Evolutionary conservation across 2,329 filamentous ascomycete genomes (phyloP), one percentile per base, ranked within the genome.

Genomic region (Aspergillus neotritici): DNA sequence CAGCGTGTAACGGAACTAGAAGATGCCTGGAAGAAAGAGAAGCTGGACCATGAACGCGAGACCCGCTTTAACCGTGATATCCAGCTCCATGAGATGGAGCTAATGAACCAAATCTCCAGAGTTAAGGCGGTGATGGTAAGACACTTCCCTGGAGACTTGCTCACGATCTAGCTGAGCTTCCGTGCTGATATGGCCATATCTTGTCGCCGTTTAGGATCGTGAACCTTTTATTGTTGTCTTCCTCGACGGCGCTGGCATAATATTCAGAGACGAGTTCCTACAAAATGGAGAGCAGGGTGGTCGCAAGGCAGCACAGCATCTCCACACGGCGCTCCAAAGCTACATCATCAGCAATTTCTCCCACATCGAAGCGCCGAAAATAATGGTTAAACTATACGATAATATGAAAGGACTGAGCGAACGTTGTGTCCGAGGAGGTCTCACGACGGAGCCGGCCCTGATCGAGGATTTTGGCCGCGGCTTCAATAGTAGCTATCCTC

Each of bases 211-310:
- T 21, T 51, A 75, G 72, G 69, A 74, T 40, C 70, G 72, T 41
- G 73, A 79, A 59, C 70, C 75, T 4, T 79, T 76, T 51, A 65
- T 79, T 32, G 58, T 77, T 12, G 66, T 77, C 28, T 63, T 80
- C 30, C 66, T 80, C 37, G 77, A 80, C 51, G 77, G 75, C 32
- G 74, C 79, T 50, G 73, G 71, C 34, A 72, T 77, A 60, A 69
- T 79, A 48, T 80, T 80, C 52, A 63, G 67, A 34, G 72, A 79
- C 42, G 65, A 74, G 13, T 69, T 73, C 41, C 45, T 79, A 37
- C 64, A 67, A 37, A 64, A 67, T 36, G 77, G 75, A 28, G 74
- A 75, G 60, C 55, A 66, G 40, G 77, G 77, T 40, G 77, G 77
- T 14, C 72, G 67, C 46, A 68, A 67, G 49, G 77, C 76, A 30